A percentile compares a stretch with the other conserved stretches of the same genome.
phyloP scores from a whole-genome alignment of 2,329 filamentous ascomycete genomes.

The Neofusicoccum kwambonambiense region DNA sequence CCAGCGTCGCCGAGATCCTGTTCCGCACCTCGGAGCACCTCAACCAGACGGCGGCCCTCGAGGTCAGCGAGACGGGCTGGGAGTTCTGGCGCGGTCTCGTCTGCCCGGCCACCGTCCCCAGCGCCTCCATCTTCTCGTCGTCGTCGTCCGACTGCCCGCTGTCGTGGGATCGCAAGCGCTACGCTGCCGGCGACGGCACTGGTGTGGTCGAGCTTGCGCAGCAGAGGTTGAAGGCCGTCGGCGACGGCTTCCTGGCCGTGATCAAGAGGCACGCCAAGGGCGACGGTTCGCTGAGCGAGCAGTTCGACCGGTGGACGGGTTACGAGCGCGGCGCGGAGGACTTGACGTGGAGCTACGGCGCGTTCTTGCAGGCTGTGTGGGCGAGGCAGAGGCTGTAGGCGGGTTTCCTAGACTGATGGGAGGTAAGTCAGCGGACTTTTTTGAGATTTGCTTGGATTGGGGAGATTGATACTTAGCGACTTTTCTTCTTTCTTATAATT shows the following conservation, averaged over 20 bases:
- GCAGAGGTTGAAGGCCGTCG: slow-evolving; percentile 32
- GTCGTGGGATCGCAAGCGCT: slow-evolving; percentile 19
- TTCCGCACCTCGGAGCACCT: slow-evolving; percentile 38
- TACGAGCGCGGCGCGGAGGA: slow-evolving; percentile 42
- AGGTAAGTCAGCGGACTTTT: neutral
- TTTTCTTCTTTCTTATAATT: neutral
- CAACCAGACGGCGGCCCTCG: slow-evolving; percentile 27
- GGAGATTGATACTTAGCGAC: neutral
- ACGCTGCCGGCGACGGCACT: slow-evolving; percentile 25
- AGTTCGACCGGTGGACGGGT: slow-evolving; percentile 43
- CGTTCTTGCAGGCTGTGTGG: slow-evolving; percentile 40
- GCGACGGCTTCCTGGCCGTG: slow-evolving; percentile 43
- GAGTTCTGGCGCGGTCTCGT: slow-evolving; percentile 41
- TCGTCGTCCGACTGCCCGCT: slow-evolving; percentile 14
- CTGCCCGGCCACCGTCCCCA: neutral
- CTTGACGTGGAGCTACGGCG: slow-evolving; percentile 48
- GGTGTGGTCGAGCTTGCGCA: slow-evolving; percentile 26
- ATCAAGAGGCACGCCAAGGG: slow-evolving; percentile 39
- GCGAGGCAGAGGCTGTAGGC: slow-evolving; percentile 28
- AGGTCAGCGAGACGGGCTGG: slow-evolving; percentile 30
- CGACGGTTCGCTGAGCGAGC: slow-evolving; percentile 44
- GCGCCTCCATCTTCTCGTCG: neutral
- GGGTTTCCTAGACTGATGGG: neutral
- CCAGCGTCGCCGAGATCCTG: slow-evolving; percentile 40
- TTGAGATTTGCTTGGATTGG: neutral